Evolutionary conservation across 257 asterid species (phyloP).

Genomic region (Solanum appendiculatum): DNA sequence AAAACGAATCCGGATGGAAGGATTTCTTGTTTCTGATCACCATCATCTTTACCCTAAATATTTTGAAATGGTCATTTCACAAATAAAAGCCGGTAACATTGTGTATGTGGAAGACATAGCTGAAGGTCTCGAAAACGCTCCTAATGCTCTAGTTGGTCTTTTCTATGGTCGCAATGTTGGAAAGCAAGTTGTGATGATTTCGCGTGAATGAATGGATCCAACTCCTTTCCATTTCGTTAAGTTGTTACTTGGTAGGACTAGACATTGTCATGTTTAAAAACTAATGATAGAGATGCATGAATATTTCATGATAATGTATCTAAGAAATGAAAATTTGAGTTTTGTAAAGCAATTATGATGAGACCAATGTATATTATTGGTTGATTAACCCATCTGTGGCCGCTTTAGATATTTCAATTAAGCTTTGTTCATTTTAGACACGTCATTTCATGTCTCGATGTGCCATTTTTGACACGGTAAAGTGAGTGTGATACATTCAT

Average conservation of each 20-base stretch:
- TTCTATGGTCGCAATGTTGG: background rate
- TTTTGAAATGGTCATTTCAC: background rate
- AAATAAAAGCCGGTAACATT: background rate
- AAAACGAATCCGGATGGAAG: background rate
- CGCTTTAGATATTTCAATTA: no score
- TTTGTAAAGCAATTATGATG: background rate
- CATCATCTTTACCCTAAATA: background rate
- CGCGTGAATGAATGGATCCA: background rate
- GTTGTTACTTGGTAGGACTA: background rate
- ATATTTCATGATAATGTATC: background rate
- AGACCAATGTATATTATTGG: background rate
- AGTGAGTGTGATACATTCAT: background rate
- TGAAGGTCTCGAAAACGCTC: background rate
- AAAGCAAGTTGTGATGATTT: background rate
- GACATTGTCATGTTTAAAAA: background rate
- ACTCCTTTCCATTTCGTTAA: no score
- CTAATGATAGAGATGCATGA: background rate
- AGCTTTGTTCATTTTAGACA: no score
- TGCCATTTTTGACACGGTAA: background rate
- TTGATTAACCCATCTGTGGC: background rate
- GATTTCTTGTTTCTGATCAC: background rate
- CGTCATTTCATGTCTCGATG: background rate
- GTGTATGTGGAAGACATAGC: background rate
- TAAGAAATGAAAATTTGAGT: background rate
- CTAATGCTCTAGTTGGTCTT: background rate